Evolutionary conservation across 2,329 filamentous ascomycete species (phyloP), one percentile per base, ranked within the genome.

Genomic region (Colletotrichum sp.): DNA sequence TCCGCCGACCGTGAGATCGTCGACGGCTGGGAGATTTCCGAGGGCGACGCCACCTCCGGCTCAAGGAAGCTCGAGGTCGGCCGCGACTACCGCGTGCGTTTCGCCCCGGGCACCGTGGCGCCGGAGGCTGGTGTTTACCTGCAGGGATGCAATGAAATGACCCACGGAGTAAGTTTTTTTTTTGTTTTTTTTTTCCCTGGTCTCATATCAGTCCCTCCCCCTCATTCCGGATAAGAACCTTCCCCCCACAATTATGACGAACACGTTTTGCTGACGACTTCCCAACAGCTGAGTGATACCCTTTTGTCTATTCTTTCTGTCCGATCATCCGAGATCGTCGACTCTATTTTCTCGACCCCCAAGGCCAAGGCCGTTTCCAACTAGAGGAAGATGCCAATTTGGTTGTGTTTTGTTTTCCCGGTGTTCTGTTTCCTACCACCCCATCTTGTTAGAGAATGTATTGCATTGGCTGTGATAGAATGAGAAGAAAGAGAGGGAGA

Each of bases 81-180:
- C 36, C 91, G 96, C 69, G 92, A 98, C 83, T 99, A 99, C 85
- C 90, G 90, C 68, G 91, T 98, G 65, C 87, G 93, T 75, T 95
- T 98, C 82, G 89, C 91, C 65, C 87, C 90, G 2, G 93, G 91
- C 34, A 89, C 90, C 64, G 93, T 99, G 39, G 90, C 92, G n/a
- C 82, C 89, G 1, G 92, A 93, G 61, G 94, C 95, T 16, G 96
- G 96, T 5, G 89, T 99, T 75, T 99, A 95, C 94, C 88, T 99
- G 80, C 97, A 99, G 84, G 96, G 96, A 36, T 98, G 96, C 87
- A 98, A 96, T 83, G 96, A 99, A 88, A 92, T 90, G 77, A 98
- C 96, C 39, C 96, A 99, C 84, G 96, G 96, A 76, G 94, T 96
- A 90, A 92, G 94, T 92, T 57, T 69, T 49, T 55, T 27, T 64